These are phyloP conservation scores for Pythium myriotylum DNA, from an alignment of 352 stramenopile genomes.

Conservation along the genomic window DNA sequence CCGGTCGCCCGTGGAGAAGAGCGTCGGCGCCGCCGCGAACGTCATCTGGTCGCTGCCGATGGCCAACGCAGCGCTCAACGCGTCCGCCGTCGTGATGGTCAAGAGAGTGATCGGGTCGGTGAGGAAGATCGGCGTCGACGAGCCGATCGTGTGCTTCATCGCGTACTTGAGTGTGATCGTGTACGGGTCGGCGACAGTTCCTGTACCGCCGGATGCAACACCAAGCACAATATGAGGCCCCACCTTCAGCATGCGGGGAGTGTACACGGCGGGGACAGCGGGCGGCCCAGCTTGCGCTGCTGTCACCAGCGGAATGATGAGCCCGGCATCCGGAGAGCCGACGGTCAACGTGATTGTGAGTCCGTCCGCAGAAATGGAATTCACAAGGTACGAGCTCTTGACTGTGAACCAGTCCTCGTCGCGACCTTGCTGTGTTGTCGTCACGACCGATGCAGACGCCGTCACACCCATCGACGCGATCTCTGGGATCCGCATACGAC, in stretches of 20 bases:
- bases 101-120: neutral
- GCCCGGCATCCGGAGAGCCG: neutral
- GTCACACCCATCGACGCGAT: constrained; percentile 23
- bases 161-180: constrained; percentile 36
- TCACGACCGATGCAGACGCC: constrained; percentile 31
- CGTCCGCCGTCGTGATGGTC: neutral
- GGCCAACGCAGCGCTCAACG: neutral
- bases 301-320: neutral
- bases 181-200: neutral
- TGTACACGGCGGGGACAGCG: no score
- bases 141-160: constrained; percentile 30
- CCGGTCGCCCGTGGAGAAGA: constrained; percentile 24
- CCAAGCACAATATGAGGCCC: constrained; percentile 28
- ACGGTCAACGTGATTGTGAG: neutral
- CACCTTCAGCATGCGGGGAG: constrained; percentile 31
- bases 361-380: neutral
- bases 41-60: constrained; percentile 24
- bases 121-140: neutral
- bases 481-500: constrained; percentile 53
- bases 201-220: neutral
- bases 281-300: neutral
- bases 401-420: constrained; percentile 63
- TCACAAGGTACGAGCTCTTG: constrained; percentile 12
- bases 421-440: constrained; percentile 39
- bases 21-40: constrained; percentile 10